These are phyloP conservation scores for Pythium aristosporum DNA, from an alignment of 352 stramenopile genomes.

Conservation along the genomic window DNA sequence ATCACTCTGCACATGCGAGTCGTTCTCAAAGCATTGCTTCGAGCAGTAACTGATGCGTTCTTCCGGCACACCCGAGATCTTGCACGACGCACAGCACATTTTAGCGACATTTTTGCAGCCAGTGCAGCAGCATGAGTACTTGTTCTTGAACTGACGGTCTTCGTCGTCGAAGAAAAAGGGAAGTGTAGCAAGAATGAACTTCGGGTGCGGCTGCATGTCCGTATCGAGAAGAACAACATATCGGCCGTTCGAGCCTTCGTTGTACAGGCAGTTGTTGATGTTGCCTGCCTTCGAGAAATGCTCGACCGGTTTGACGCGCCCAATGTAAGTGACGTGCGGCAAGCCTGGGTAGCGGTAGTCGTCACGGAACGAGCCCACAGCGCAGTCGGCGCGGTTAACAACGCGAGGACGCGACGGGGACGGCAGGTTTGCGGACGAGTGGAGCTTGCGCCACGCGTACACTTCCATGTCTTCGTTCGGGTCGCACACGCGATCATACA, in stretches of 20 bases:
- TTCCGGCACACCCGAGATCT: slow-evolving; percentile 81
- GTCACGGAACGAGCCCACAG: slow-evolving; percentile 79
- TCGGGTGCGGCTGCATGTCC: slow-evolving; percentile 86
- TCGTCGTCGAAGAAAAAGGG: slow-evolving; percentile 89
- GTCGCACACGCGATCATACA: slow-evolving; percentile 87
- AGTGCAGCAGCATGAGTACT: slow-evolving; percentile 72
- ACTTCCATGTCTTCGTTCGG: slow-evolving; percentile 87
- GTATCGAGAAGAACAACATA: slow-evolving; percentile 82
- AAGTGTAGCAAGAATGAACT: slow-evolving; percentile 78
- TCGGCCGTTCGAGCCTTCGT: slow-evolving; percentile 77
- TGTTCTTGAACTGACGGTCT: slow-evolving; percentile 74
- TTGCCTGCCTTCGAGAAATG: slow-evolving; percentile 89
- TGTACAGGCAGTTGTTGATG: slow-evolving; percentile 90
- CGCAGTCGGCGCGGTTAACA: slow-evolving; percentile 72
- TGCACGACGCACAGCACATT: slow-evolving; percentile 84
- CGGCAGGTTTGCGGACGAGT: slow-evolving; percentile 80
- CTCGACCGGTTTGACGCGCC: slow-evolving; percentile 67
- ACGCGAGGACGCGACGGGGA: slow-evolving; percentile 68
- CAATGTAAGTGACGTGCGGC: slow-evolving; percentile 75
- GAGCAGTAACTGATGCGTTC: slow-evolving; percentile 86
- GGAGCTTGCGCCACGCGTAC: slow-evolving; percentile 84
- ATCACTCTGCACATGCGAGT: slow-evolving; percentile 72
- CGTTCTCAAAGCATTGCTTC: slow-evolving; percentile 86
- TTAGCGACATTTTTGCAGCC: slow-evolving; percentile 81
- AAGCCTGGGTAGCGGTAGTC: slow-evolving; percentile 84